phyloP scores from a whole-genome alignment of 2,329 filamentous ascomycete species.

The Akanthomyces lecanii region DNA sequence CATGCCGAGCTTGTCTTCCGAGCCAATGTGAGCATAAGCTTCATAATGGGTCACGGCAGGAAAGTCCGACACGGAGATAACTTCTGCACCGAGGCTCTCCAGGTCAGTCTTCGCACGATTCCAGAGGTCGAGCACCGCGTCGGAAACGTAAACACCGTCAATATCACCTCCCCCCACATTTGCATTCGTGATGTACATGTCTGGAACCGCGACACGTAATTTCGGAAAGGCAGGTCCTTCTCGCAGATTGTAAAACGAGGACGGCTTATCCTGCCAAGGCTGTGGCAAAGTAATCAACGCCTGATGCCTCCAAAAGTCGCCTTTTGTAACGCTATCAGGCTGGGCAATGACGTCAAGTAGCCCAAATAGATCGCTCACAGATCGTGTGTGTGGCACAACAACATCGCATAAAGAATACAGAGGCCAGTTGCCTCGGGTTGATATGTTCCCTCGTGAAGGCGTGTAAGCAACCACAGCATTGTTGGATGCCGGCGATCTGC shows the following conservation, averaged over 20 bases:
- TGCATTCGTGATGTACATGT: not conserved
- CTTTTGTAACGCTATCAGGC: constrained; percentile 36
- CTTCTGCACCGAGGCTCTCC: constrained; percentile 34
- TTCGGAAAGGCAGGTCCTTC: constrained; percentile 32
- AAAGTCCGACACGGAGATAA: constrained; percentile 38
- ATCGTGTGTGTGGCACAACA: constrained; percentile 47
- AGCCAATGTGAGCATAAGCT: constrained; percentile 35
- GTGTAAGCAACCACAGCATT: constrained; percentile 52
- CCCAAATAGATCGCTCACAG: constrained; percentile 43
- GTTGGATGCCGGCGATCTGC: constrained; percentile 50
- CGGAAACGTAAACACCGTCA: constrained; percentile 19
- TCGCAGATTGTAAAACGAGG: constrained; percentile 30
- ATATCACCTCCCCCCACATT: not conserved
- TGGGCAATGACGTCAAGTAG: constrained; percentile 44
- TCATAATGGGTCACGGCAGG: constrained; percentile 42
- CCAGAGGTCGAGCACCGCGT: constrained; percentile 24
- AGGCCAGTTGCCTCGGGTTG: constrained; percentile 48
- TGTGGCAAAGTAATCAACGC: constrained; percentile 36
- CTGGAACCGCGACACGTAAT: constrained; percentile 32
- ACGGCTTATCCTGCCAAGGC: constrained; percentile 27
- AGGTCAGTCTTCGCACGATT: constrained; percentile 30
- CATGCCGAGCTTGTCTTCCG: constrained; percentile 30
- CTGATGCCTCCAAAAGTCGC: constrained; percentile 53
- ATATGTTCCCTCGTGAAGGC: constrained; percentile 47
- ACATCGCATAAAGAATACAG: constrained; percentile 52